Evolutionary conservation across 805 yeast genomes (phyloP).

Genomic region (Maudiozyma saulgeensis): DNA sequence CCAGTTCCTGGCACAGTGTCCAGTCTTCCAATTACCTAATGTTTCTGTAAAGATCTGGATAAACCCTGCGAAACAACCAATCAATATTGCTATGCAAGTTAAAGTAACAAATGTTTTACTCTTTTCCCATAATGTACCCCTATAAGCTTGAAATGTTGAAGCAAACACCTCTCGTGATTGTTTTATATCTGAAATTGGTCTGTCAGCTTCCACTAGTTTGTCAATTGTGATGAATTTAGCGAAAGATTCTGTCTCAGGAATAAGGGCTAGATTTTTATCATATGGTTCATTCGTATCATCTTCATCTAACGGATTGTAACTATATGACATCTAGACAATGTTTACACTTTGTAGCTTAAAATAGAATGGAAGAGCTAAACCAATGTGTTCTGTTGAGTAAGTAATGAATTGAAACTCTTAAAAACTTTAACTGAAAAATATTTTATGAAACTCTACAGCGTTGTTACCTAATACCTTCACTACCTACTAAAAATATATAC

Average conservation of each 20-base stretch:
- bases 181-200: conserved; percentile 31
- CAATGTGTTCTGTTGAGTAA: too few species aligned
- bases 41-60: conserved; percentile 79
- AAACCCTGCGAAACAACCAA: conserved; percentile 78
- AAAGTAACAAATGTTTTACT: conserved; percentile 55
- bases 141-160: conserved; percentile 8
- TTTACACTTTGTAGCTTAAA: neutral
- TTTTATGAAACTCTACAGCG: too few species aligned
- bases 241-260: conserved; percentile 33
- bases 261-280: conserved; percentile 2
- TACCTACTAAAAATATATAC: too few species aligned
- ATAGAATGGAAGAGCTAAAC: too few species aligned
- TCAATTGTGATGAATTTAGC: conserved; percentile 59
- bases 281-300: neutral
- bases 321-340: neutral
- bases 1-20: conserved; percentile 64
- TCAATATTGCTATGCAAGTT: conserved; percentile 60
- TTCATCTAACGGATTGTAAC: neutral
- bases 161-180: conserved; percentile 4
- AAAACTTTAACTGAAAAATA: too few species aligned
- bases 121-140: conserved; percentile 18
- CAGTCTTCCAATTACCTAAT: conserved; percentile 68
- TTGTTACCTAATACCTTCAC: too few species aligned
- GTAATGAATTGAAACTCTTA: too few species aligned
- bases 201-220: conserved; percentile 52